These are phyloP conservation scores for Saccharomycopsis fermentans DNA, from an alignment of 805 yeast species.

Conservation along the genomic window DNA sequence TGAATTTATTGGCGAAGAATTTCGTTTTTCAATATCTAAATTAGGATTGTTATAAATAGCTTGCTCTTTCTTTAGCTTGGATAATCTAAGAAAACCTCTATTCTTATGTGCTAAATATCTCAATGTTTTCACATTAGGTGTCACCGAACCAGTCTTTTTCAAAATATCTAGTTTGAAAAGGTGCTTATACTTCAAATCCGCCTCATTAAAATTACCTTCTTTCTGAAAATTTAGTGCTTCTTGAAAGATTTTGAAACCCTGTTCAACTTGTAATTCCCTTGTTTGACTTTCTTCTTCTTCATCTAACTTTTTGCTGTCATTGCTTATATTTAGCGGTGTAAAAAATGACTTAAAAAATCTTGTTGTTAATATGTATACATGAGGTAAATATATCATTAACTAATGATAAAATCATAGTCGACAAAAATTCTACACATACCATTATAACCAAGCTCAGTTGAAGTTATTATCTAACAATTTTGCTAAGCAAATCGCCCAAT, in stretches of 20 bases:
- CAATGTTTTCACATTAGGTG: constrained; percentile 65
- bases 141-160: constrained; percentile 28
- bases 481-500: no score
- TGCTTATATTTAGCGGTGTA: constrained; percentile 11
- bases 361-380: not conserved
- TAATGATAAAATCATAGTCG: no score
- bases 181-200: constrained; percentile 47
- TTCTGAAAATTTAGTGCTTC: constrained; percentile 58
- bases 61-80: constrained; percentile 24
- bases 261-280: constrained; percentile 81
- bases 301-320: constrained; percentile 5
- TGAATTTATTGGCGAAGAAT: not conserved
- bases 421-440: not conserved
- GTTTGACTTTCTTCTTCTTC: constrained; percentile 62
- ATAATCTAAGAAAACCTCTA: constrained; percentile 61
- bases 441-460: no score
- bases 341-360: constrained; percentile 12
- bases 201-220: constrained; percentile 33
- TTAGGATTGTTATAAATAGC: constrained; percentile 18
- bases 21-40: not conserved
- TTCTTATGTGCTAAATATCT: constrained; percentile 75
- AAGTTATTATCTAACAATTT: no score
- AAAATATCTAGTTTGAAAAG: constrained; percentile 65
- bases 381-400: not conserved
- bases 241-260: constrained; percentile 69